phyloP scores from a whole-genome alignment of 208 protist species.

The Crithidia acanthocephali region DNA sequence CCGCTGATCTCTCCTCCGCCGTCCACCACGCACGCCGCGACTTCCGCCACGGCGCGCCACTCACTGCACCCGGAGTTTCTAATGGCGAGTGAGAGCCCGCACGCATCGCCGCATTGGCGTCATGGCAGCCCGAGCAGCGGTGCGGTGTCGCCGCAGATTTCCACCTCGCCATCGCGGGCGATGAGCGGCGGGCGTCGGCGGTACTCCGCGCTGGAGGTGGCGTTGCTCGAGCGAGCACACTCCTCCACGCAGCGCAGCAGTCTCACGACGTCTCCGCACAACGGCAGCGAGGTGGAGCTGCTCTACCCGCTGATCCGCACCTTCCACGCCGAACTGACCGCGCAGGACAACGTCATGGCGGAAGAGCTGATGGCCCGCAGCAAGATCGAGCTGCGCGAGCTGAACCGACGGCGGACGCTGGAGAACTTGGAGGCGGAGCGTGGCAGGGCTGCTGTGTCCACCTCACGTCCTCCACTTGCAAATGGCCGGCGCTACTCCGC shows the following conservation, averaged over 20 bases:
- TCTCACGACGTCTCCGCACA: background rate
- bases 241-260: background rate
- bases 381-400: conserved; percentile 45
- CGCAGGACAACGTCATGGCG: conserved; percentile 42
- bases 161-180: background rate
- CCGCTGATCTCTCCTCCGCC: background rate
- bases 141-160: conserved; percentile 2
- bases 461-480: background rate
- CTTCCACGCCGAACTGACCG: conserved; percentile 29
- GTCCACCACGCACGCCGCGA: background rate
- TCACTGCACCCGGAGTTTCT: conserved; percentile 3
- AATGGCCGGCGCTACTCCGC: background rate
- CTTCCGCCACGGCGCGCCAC: background rate
- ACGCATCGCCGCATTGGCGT: background rate
- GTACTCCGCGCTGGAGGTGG: conserved; percentile 24
- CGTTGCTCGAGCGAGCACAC: conserved; percentile 19
- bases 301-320: conserved; percentile 39
- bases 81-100: background rate
- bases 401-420: conserved; percentile 23
- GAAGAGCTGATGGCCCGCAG: conserved; percentile 46
- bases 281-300: conserved; percentile 17
- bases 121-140: background rate
- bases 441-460: background rate
- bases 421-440: background rate
- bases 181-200: conserved; percentile 5